phyloP scores from a whole-genome alignment of 2,329 filamentous ascomycete genomes.

The Penicillium sp. region DNA sequence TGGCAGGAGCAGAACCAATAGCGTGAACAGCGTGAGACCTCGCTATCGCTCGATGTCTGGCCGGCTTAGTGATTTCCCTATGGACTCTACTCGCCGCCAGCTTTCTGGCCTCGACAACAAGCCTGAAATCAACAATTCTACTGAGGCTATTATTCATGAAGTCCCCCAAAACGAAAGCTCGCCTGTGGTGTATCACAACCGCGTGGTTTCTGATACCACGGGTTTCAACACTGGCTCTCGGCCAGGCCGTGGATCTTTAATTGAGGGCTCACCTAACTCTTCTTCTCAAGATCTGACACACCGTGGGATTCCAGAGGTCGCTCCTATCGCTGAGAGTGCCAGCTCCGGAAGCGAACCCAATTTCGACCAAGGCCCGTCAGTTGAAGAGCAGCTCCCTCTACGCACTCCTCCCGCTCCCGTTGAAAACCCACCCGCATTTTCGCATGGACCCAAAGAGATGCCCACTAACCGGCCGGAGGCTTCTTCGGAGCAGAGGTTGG shows the following conservation, averaged over 20 bases:
- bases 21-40: slow-evolving; percentile 56
- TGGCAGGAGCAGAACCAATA: slow-evolving; percentile 45
- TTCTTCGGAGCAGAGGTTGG: slow-evolving; percentile 72
- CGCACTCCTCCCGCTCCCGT: slow-evolving; percentile 73
- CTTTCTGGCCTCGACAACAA: slow-evolving; percentile 18
- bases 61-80: slow-evolving; percentile 36
- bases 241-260: slow-evolving; percentile 12
- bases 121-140: slow-evolving; percentile 35
- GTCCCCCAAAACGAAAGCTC: slow-evolving; percentile 22
- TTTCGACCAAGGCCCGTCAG: slow-evolving; percentile 19
- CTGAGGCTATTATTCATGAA: slow-evolving; percentile 35
- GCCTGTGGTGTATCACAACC: slow-evolving; percentile 25
- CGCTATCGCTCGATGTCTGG: slow-evolving; percentile 37
- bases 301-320: slow-evolving; percentile 20
- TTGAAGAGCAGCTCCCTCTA: slow-evolving; percentile 39
- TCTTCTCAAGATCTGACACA: slow-evolving; percentile 36
- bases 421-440: slow-evolving; percentile 72
- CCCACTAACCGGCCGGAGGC: slow-evolving; percentile 69
- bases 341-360: slow-evolving; percentile 42
- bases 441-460: slow-evolving; percentile 68
- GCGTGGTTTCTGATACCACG: slow-evolving; percentile 34
- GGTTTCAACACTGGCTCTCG: slow-evolving; percentile 20
- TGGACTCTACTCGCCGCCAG: slow-evolving; percentile 24
- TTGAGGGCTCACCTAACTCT: slow-evolving; percentile 36
- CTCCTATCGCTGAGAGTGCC: slow-evolving; percentile 35